A percentile compares a stretch with the other conserved stretches of the same genome.
Conservation (phyloP, 1,284 basidiomycete genomes). For the Athelia sp. region DNA sequence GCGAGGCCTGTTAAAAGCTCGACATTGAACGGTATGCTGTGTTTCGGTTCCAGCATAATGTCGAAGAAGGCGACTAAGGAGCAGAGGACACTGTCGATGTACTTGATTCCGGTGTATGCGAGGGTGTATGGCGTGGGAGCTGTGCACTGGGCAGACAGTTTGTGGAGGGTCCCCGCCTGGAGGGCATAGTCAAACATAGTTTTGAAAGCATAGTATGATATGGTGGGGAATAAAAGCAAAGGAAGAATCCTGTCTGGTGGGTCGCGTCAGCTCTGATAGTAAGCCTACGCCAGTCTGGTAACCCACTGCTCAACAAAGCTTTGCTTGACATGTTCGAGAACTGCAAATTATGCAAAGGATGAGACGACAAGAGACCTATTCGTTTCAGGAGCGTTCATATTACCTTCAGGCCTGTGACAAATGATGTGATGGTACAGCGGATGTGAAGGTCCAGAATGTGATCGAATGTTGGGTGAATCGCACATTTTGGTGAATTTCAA, state of each 20-base stretch:
- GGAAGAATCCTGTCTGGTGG: background rate
- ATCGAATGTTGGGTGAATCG: too few relatives aligned
- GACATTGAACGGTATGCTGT: constrained; percentile 19
- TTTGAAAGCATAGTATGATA: background rate
- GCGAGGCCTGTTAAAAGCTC: constrained; percentile 24
- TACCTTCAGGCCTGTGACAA: too few relatives aligned
- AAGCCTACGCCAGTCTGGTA: too few relatives aligned
- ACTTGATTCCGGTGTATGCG: background rate
- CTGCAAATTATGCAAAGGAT: too few relatives aligned
- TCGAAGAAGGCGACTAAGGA: constrained; percentile 25
- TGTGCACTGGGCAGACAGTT: background rate
- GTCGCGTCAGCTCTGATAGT: too few relatives aligned
- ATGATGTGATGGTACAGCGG: too few relatives aligned
- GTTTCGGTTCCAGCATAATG: constrained; percentile 14
- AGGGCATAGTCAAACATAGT: background rate
- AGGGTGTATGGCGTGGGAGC: background rate
- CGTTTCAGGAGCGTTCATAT: too few relatives aligned
- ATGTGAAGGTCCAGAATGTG: too few relatives aligned
- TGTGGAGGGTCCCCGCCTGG: background rate
- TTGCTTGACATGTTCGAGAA: too few relatives aligned
- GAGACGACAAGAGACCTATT: too few relatives aligned
- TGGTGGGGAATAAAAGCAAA: background rate
- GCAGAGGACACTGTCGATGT: background rate
- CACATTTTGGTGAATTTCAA: too few relatives aligned
- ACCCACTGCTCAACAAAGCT: too few relatives aligned